A percentile compares a stretch with the other conserved stretches of the same genome.
phyloP scores from a whole-genome alignment of 2,329 filamentous ascomycete genomes.

The Apiospora koreana region DNA sequence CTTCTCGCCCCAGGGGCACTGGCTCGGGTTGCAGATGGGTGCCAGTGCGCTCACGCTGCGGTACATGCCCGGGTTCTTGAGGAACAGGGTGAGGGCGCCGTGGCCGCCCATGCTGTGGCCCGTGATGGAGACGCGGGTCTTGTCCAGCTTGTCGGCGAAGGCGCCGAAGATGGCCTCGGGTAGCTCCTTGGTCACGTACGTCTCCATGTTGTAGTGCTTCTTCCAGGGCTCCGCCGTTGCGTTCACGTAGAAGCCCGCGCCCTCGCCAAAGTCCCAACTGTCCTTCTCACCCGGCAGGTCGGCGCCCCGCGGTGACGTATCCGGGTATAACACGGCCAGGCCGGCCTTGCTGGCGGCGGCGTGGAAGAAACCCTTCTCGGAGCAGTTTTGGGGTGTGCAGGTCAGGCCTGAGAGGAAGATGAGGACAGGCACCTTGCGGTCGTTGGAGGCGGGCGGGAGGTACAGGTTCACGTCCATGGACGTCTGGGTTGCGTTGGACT shows the following conservation, averaged over 20 bases:
- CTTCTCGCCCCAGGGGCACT: slow-evolving; percentile 94
- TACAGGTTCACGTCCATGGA: slow-evolving; percentile 94
- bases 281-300: slow-evolving; percentile 84
- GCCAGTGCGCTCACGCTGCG: slow-evolving; percentile 88
- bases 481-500: slow-evolving; percentile 75
- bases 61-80: slow-evolving; percentile 90
- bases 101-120: slow-evolving; percentile 98
- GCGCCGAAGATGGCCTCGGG: slow-evolving; percentile 71
- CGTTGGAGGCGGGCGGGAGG: slow-evolving; percentile 71
- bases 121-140: slow-evolving; percentile 73
- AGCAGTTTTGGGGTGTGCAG: slow-evolving; percentile 86
- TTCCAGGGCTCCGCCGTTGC: slow-evolving; percentile 75
- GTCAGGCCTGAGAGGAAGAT: slow-evolving; percentile 94
- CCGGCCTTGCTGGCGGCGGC: slow-evolving; percentile 75
- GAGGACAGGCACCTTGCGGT: slow-evolving; percentile 75
- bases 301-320: slow-evolving; percentile 88
- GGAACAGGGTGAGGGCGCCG: slow-evolving; percentile 87
- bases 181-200: slow-evolving; percentile 88
- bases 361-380: slow-evolving; percentile 89
- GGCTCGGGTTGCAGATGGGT: slow-evolving; percentile 82
- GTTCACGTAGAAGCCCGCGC: slow-evolving; percentile 93
- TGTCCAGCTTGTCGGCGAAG: slow-evolving; percentile 71
- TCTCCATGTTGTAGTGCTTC: slow-evolving; percentile 89
- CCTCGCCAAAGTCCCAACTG: slow-evolving; percentile 86
- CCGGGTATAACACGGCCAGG: slow-evolving; percentile 92